A percentile compares a stretch with the other conserved stretches of the same genome.
These are phyloP conservation scores for Terana coerulea DNA, from an alignment of 768 basidiomycete genomes.

Conservation along the genomic window DNA sequence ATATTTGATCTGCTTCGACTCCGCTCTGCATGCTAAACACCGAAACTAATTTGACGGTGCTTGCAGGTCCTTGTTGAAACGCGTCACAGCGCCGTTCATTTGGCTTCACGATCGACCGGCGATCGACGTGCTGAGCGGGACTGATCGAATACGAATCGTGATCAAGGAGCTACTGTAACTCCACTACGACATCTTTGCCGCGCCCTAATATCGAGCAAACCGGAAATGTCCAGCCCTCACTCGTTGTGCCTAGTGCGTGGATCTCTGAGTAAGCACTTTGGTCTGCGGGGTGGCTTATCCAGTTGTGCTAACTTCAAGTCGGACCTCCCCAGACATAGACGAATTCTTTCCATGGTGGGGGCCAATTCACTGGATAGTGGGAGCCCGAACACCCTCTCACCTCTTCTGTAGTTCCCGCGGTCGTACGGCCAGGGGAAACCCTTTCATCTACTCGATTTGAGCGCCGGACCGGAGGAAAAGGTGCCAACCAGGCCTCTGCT, in stretches of 20 bases:
- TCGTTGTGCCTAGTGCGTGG: constrained; percentile 13
- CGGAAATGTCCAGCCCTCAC: neutral
- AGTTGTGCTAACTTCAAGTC: neutral
- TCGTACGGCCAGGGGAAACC: constrained; percentile 57
- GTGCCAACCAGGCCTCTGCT: constrained; percentile 62
- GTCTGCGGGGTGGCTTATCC: neutral
- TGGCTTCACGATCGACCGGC: no score
- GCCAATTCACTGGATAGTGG: neutral
- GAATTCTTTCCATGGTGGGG: constrained; percentile 20
- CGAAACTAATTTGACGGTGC: no score
- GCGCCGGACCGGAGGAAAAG: constrained; percentile 55
- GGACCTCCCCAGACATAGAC: constrained; percentile 13
- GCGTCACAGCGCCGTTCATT: no score
- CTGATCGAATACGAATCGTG: no score
- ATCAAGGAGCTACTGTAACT: no score
- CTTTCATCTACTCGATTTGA: constrained; percentile 49
- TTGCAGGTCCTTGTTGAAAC: no score
- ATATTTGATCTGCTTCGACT: no score
- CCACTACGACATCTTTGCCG: no score
- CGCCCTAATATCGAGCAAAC: no score
- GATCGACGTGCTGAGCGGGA: no score
- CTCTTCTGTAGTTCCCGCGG: constrained; percentile 39
- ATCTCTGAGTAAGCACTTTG: constrained; percentile 12
- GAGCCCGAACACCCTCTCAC: neutral
- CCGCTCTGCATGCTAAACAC: no score